Base-by-base conservation (phyloP, 129 eudicot genomes). In the Chrysanthemum makinoi region DNA sequence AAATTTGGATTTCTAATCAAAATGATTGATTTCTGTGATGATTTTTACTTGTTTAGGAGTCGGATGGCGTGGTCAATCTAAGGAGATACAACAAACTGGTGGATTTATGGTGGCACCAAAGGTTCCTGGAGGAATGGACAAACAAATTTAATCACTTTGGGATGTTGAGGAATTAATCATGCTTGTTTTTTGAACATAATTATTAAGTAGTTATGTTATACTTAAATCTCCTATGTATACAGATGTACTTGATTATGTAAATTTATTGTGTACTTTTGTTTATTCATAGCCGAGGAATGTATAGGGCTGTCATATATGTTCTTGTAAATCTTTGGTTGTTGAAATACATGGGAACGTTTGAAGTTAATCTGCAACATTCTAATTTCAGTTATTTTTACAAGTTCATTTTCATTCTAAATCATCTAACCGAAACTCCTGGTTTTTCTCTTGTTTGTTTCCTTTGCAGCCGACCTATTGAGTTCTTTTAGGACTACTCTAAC, bases 291-390 rank as follows among this genome's bases (percentile, higher is more conserved):
- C 44, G 26, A 72, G 71, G 72, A 62, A 26, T 62, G 2, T 70
- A 54, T 70, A 70, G 76, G 74, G 51, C 52, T 39, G 3, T 54
- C 44, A 35, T 35, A 35, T 19, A 54, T 63, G 76, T 77, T 62
- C 81, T 53, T 77, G 77, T 70, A 70, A 70, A 64, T 77, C 77
- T 77, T 77, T 77, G 55, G 76, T 62, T 70, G 64, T 70, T 70
- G 53, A 62, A 54, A 62, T 70, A 43, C 72, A 70, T 77, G 59
- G 20, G 67, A 75, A 70, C 30, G 46, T 77, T 28, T 44, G 10
- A 62, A 70, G 51, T 62, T 70, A 9, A 35, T 35, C 44, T 1
- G 44, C 44, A 35, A 35, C 44, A 35, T 35, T 35, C 8, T 5
- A 35, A 35, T 7, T 35, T 35, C 44, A 35, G 4, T 35, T 35